A percentile compares a stretch with the other conserved stretches of the same genome.
phyloP scores from a whole-genome alignment of 1,284 basidiomycete genomes.

The Chalciporus sp. region DNA sequence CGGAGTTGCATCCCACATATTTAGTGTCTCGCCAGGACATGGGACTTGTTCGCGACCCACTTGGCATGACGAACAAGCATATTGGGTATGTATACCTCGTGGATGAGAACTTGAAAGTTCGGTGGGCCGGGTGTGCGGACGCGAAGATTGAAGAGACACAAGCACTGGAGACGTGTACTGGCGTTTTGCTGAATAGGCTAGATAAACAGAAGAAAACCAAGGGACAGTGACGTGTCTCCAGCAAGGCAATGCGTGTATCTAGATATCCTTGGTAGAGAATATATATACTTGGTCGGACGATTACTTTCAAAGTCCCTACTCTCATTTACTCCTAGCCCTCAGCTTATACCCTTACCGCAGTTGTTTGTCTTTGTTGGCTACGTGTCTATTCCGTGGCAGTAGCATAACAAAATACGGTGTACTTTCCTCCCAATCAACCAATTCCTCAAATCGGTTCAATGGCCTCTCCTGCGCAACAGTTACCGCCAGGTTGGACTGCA shows the following conservation, averaged over 20 bases:
- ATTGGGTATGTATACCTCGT: slow-evolving; percentile 94
- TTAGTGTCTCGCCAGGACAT: slow-evolving; percentile 81
- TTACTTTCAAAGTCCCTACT: too few relatives aligned
- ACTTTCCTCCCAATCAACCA: background rate
- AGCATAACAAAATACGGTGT: slow-evolving; percentile 20
- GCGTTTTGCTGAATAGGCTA: slow-evolving; percentile 69
- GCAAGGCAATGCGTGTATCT: background rate
- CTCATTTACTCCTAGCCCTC: too few relatives aligned
- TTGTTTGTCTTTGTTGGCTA: slow-evolving; percentile 40
- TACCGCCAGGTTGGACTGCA: slow-evolving; percentile 88
- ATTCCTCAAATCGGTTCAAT: slow-evolving; percentile 38
- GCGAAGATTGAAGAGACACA: slow-evolving; percentile 75
- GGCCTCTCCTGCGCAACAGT: slow-evolving; percentile 68
- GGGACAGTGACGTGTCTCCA: background rate
- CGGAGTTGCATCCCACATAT: slow-evolving; percentile 73
- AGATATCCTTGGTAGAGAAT: too few relatives aligned
- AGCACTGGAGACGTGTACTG: slow-evolving; percentile 73
- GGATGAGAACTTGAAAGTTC: slow-evolving; percentile 81
- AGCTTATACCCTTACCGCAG: too few relatives aligned
- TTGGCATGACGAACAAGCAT: slow-evolving; percentile 89
- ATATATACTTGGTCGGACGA: too few relatives aligned
- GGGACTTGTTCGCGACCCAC: slow-evolving; percentile 77
- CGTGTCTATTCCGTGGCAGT: slow-evolving; percentile 25
- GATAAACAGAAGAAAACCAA: slow-evolving; percentile 29
- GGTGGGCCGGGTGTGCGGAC: slow-evolving; percentile 93